Evolutionary conservation across 139 green algal species (phyloP).

Genomic region (Haematococcus lacustris): DNA sequence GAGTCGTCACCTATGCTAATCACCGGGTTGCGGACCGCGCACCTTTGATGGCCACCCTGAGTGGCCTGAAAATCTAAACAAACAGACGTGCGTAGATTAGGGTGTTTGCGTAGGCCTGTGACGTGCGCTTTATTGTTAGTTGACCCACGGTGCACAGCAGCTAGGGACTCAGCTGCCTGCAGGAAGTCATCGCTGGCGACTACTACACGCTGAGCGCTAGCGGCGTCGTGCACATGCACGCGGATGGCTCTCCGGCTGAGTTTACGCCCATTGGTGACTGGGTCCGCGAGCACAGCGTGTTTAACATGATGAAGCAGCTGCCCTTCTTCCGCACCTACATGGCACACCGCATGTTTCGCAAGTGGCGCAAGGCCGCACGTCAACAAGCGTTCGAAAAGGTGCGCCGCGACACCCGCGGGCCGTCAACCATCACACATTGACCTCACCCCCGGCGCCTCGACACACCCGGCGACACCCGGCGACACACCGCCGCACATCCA

Average conservation of each 20-base stretch:
- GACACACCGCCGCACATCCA: too few relatives aligned
- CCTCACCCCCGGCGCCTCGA: too few relatives aligned
- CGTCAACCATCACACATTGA: too few relatives aligned
- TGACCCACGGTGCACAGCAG: neutral
- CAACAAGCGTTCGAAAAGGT: conserved; percentile 25
- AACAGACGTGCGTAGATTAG: neutral
- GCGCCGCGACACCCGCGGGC: too few relatives aligned
- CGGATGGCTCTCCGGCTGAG: conserved; percentile 23
- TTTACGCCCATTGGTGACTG: conserved; percentile 49
- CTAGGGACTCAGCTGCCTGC: neutral
- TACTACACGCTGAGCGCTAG: conserved; percentile 50
- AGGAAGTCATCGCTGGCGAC: conserved; percentile 17
- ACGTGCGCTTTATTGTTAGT: neutral
- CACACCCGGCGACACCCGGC: too few relatives aligned
- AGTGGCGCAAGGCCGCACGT: conserved; percentile 32
- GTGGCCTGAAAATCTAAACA: neutral
- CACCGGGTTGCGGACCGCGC: neutral
- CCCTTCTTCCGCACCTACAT: conserved; percentile 46
- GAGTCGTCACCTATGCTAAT: neutral
- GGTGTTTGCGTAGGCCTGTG: neutral
- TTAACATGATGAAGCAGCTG: conserved; percentile 55
- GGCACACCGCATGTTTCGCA: conserved; percentile 20
- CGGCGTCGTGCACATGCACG: conserved; percentile 38
- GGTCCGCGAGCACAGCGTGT: conserved; percentile 44
- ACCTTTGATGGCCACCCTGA: neutral